Percentiles rank a stretch among this genome's conserved stretches.
Evolutionary conservation across 2,329 filamentous ascomycete genomes (phyloP).

Genomic region (Colletotrichum shisoi): DNA sequence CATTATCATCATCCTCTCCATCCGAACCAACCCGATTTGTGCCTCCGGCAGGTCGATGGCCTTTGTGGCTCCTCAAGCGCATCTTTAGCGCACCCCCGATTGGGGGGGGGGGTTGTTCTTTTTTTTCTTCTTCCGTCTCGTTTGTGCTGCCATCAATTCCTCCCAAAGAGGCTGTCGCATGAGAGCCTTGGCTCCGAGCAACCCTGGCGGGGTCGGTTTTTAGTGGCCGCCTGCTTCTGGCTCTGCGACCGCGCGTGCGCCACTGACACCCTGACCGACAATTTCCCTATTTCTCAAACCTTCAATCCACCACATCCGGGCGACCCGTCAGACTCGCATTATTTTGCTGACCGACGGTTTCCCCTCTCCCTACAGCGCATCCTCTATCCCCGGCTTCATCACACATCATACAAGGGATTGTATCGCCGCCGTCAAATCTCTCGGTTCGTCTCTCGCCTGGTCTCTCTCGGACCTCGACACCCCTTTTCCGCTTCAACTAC

Average conservation of each 20-base stretch:
- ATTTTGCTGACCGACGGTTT: constrained; percentile 31
- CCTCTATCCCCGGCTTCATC: constrained; percentile 15
- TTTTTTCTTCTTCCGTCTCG: constrained; percentile 8
- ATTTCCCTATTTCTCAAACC: constrained; percentile 31
- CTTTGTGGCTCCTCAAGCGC: constrained; percentile 29
- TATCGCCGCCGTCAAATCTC: constrained; percentile 9
- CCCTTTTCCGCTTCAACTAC: constrained; percentile 14
- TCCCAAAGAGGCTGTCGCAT: constrained; percentile 8
- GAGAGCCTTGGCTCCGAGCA: constrained; percentile 17
- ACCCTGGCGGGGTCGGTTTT: constrained; percentile 24
- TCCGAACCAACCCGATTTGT: constrained; percentile 33
- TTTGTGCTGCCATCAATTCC: constrained; percentile 29
- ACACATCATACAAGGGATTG: constrained; percentile 18
- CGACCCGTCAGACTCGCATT: constrained; percentile 6
- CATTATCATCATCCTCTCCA: constrained; percentile 13
- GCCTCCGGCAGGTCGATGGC: constrained; percentile 24
- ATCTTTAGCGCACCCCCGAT: constrained; percentile 18
- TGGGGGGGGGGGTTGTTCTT: no score
- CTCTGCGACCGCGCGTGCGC: constrained; percentile 32
- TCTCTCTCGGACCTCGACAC: constrained; percentile 20
- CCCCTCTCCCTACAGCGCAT: constrained; percentile 10
- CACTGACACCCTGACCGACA: constrained; percentile 38
- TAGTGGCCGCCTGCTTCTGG: constrained; percentile 29
- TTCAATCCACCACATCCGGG: constrained; percentile 33
- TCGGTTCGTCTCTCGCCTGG: constrained; percentile 7